These are phyloP conservation scores for Umbelopsis isabellina DNA, from an alignment of 192 early-diverging fungal genomes.

Conservation along the genomic window DNA sequence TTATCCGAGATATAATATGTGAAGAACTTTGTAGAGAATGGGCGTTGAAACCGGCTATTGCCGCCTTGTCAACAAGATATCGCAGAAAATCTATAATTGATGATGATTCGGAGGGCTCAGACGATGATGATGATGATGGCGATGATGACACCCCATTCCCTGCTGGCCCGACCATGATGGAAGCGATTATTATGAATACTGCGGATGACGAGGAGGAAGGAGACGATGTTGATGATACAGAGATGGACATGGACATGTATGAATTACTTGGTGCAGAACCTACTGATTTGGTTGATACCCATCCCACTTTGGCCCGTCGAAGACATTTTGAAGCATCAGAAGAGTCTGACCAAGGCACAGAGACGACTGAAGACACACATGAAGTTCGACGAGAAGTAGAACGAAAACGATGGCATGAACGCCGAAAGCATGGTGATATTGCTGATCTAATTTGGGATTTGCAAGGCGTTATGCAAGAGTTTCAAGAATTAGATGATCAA, in stretches of 20 bases:
- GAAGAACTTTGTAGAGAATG: slow-evolving; percentile 63
- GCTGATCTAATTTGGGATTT: slow-evolving; percentile 34
- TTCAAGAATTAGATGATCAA: slow-evolving; percentile 24
- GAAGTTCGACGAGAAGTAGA: slow-evolving; percentile 22
- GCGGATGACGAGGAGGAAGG: background rate
- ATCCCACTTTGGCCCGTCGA: background rate
- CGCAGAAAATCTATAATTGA: slow-evolving; percentile 20
- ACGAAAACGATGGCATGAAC: slow-evolving; percentile 14
- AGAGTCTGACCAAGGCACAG: slow-evolving; percentile 11
- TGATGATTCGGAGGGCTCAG: background rate
- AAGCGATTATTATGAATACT: background rate
- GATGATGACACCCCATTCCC: background rate
- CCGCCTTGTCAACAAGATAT: slow-evolving; percentile 27
- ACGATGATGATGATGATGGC: slow-evolving; percentile 22
- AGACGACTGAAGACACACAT: background rate
- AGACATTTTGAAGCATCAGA: slow-evolving; percentile 9
- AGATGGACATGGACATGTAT: slow-evolving; percentile 21
- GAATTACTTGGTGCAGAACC: slow-evolving; percentile 15
- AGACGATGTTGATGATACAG: background rate
- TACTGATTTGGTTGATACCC: background rate
- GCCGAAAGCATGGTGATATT: slow-evolving; percentile 30
- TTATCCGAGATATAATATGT: slow-evolving; percentile 60
- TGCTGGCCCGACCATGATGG: slow-evolving; percentile 14
- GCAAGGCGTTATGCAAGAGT: slow-evolving; percentile 25
- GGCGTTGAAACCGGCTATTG: slow-evolving; percentile 42